Conservation (phyloP, 2,329 filamentous ascomycete genomes). For the Talaromyces sp. region DNA sequence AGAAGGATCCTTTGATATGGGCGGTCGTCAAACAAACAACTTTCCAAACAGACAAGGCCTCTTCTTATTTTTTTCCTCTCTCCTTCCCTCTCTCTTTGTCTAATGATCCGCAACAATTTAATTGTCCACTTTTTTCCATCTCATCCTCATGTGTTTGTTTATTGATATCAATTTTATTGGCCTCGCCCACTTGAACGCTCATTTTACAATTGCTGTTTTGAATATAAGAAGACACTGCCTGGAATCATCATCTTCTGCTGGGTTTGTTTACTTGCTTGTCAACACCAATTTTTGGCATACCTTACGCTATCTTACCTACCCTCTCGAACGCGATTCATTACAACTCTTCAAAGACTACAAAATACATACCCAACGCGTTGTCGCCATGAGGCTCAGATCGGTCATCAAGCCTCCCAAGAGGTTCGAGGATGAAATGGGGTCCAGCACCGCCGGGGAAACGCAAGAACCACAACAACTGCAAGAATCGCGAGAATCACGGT, state of each 20-base stretch:
- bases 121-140: not conserved
- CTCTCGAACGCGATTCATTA: not conserved
- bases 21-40: not conserved
- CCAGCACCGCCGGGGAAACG: slow-evolving; percentile 5
- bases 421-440: slow-evolving; percentile 21
- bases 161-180: not conserved
- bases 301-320: not conserved
- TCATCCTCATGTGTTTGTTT: not conserved
- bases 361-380: not conserved
- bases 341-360: not conserved
- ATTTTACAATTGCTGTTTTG: not conserved
- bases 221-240: not conserved
- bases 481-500: not conserved
- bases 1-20: not conserved
- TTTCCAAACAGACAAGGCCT: not conserved
- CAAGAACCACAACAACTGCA: slow-evolving; percentile 8
- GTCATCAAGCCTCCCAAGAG: slow-evolving; percentile 24
- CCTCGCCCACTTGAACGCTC: not conserved
- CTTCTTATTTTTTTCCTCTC: too few species aligned
- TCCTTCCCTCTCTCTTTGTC: not conserved
- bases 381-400: slow-evolving; percentile 27
- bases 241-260: not conserved
- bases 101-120: not conserved
- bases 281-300: not conserved
- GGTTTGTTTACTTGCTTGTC: not conserved